Base-by-base conservation (phyloP, 495 filamentous ascomycete genomes). In the Aspergillus heteromorphus region DNA sequence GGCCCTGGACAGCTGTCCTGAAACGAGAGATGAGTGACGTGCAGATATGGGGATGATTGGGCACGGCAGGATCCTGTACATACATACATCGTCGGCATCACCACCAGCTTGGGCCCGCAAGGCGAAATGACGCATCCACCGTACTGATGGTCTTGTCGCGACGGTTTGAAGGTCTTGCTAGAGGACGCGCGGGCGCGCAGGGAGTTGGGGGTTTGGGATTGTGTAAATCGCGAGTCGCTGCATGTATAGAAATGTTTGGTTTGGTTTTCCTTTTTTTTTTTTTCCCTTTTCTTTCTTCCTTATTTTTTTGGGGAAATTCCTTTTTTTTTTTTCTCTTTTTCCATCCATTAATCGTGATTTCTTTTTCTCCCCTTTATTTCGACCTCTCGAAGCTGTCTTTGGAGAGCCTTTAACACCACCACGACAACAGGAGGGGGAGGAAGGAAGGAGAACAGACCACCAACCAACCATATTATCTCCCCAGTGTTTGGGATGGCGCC, bases 401-500 rank as follows among this genome's bases (percentile, higher is more conserved):
- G n/a, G n/a, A n/a, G n/a, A n/a, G n/a, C n/a, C n/a, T n/a, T n/a
- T n/a, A n/a, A n/a, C n/a, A n/a, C n/a, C n/a, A n/a, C n/a, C n/a
- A n/a, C n/a, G 7, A 27, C 23, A 3, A 27, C 23, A 4, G 23
- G 23, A 38, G 11, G 13, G 34, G 50, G 34, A 29, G 50, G 34
- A 29, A 25, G 27, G 27, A 55, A 40, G 52, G 58, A 45, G 45
- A 49, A 17, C 43, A 51, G 34, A 51, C 19, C 25, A 40, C 49
- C 21, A 52, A 40, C 49, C 21, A 52, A 43, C 30, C 49, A 47
- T 49, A 54, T 54, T 52, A 55, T 55, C 45, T 47, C 53, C 25
- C 53, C 49, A 41, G 49, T 48, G 60, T 63, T 57, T 59, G 55
- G 52, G 56, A 40, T 51, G 50, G 47, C 49, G 56, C 56, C 40